These are phyloP conservation scores for Globisporangium radiosum DNA, from an alignment of 352 stramenopile genomes.

Conservation along the genomic window DNA sequence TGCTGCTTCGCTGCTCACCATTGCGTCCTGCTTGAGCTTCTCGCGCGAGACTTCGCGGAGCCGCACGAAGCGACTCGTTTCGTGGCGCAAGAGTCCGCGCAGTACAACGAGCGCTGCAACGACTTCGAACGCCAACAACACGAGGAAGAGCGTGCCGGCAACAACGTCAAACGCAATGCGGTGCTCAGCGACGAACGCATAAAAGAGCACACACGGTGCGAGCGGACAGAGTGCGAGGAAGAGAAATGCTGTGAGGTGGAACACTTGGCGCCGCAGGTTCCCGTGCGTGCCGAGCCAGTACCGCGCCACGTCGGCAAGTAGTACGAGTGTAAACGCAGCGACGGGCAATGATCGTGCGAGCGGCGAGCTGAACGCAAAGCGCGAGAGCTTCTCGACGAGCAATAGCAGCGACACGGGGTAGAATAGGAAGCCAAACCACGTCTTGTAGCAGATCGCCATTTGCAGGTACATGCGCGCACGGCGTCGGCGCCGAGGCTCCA, in stretches of 20 bases:
- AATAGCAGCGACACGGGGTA: constrained; percentile 57
- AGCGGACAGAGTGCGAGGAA: constrained; percentile 60
- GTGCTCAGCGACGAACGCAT: constrained; percentile 46
- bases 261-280: constrained; percentile 52
- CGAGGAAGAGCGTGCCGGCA: constrained; percentile 23
- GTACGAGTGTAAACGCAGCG: constrained; percentile 35
- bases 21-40: constrained; percentile 8
- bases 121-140: constrained; percentile 36
- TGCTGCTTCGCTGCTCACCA: not conserved
- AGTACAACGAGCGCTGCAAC: constrained; percentile 34
- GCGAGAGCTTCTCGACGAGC: constrained; percentile 49
- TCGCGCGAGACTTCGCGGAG: constrained; percentile 27
- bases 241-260: constrained; percentile 59
- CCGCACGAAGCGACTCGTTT: constrained; percentile 52
- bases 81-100: constrained; percentile 42
- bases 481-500: constrained; percentile 25
- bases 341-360: constrained; percentile 35
- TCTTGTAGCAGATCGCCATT: constrained; percentile 51
- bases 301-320: constrained; percentile 35
- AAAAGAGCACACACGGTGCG: constrained; percentile 45
- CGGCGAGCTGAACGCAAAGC: constrained; percentile 27
- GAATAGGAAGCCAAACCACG: constrained; percentile 47
- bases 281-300: constrained; percentile 55
- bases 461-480: constrained; percentile 43
- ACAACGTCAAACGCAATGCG: constrained; percentile 42